Percentiles rank a stretch among this genome's conserved stretches.
phyloP scores from a whole-genome alignment of 257 asterid genomes.

The Solanum peruvianum region DNA sequence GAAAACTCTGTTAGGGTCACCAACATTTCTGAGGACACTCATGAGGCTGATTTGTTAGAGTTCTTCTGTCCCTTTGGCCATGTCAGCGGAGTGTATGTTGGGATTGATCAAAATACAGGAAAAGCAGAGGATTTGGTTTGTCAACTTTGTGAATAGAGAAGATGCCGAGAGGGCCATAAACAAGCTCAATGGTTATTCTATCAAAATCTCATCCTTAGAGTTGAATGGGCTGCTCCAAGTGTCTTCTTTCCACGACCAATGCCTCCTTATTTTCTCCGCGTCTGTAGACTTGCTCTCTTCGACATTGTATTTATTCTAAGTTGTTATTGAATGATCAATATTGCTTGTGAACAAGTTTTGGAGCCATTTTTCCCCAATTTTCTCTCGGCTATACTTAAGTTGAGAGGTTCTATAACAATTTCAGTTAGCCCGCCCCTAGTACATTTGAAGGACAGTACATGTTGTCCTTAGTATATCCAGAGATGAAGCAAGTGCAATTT shows the following conservation, averaged over 20 bases:
- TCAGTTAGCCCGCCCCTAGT: too few species aligned
- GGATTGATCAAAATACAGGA: slow-evolving; percentile 73
- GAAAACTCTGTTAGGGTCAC: slow-evolving; percentile 89
- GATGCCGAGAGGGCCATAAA: slow-evolving; percentile 87
- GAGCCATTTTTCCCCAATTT: background rate
- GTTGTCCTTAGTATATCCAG: too few species aligned
- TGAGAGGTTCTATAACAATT: too few species aligned
- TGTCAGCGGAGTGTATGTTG: slow-evolving; percentile 72
- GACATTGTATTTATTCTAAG: background rate
- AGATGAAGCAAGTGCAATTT: too few species aligned
- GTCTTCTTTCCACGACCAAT: background rate
- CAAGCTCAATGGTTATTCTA: slow-evolving; percentile 87
- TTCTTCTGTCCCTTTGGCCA: slow-evolving; percentile 80
- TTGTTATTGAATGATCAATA: background rate
- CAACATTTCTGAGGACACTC: slow-evolving; percentile 83
- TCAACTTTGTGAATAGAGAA: slow-evolving; percentile 69
- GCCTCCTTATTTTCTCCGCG: background rate
- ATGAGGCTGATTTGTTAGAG: slow-evolving; percentile 81
- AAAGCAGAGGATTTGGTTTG: slow-evolving; percentile 86
- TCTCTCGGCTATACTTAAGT: background rate
- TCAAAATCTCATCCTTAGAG: slow-evolving; percentile 80
- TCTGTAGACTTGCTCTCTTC: background rate
- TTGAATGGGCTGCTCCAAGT: slow-evolving; percentile 94
- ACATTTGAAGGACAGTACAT: too few species aligned
- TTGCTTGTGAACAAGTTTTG: background rate